Conservation (phyloP, 768 basidiomycete genomes). For the Suillus paluster region DNA sequence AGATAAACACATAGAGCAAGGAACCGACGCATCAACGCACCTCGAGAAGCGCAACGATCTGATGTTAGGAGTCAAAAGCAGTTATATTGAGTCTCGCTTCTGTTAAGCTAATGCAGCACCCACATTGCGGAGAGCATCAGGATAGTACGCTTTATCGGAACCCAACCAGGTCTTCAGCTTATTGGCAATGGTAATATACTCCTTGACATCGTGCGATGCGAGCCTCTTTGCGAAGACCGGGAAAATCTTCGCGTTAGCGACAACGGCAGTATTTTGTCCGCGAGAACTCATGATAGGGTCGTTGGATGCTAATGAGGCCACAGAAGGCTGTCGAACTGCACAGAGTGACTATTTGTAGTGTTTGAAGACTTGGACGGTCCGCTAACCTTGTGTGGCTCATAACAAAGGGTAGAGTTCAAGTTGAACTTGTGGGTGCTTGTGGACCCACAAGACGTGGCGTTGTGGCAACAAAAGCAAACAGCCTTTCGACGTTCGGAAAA, state of each 20-base stretch:
- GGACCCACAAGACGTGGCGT: neutral
- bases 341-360: too few relatives aligned
- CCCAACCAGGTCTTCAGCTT: slow-evolving; percentile 51
- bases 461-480: neutral
- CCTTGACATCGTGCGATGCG: slow-evolving; percentile 28
- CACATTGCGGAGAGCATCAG: slow-evolving; percentile 52
- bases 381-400: neutral
- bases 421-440: neutral
- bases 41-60: slow-evolving; percentile 57
- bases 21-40: slow-evolving; percentile 36
- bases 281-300: neutral
- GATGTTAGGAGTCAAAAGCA: slow-evolving; percentile 7
- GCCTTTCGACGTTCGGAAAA: too few relatives aligned
- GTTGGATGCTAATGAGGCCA: neutral
- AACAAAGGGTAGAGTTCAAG: neutral
- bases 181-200: slow-evolving; percentile 26
- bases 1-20: slow-evolving; percentile 30
- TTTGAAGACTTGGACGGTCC: neutral
- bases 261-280: slow-evolving; percentile 23
- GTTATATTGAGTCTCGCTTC: slow-evolving; percentile 3
- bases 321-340: neutral
- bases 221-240: slow-evolving; percentile 38
- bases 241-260: slow-evolving; percentile 42
- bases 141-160: slow-evolving; percentile 57
- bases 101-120: slow-evolving; percentile 13